Conservation (phyloP, 2,329 filamentous ascomycete species). For the Ramularia endophylla region DNA sequence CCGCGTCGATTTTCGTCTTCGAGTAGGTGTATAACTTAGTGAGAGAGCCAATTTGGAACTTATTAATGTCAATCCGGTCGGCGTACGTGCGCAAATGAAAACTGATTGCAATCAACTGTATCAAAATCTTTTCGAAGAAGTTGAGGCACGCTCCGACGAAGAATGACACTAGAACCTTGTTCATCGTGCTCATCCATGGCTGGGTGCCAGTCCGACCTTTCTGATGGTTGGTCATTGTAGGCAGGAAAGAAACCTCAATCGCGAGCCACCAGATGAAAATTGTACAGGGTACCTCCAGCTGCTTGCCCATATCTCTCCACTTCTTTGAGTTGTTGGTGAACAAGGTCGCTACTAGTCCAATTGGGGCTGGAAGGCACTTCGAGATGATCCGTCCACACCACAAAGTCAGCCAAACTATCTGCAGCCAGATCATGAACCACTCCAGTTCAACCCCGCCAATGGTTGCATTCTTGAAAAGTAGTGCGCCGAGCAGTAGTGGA, state of each 20-base stretch:
- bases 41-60: conserved; percentile 71
- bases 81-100: conserved; percentile 90
- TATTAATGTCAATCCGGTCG: conserved; percentile 85
- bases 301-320: conserved; percentile 81
- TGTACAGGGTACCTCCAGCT: conserved; percentile 77
- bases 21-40: conserved; percentile 61
- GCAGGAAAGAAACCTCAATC: conserved; percentile 77
- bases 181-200: conserved; percentile 68
- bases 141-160: conserved; percentile 77
- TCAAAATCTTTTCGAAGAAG: conserved; percentile 84
- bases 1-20: conserved; percentile 58
- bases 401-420: conserved; percentile 85
- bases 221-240: conserved; percentile 67
- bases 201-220: conserved; percentile 45
- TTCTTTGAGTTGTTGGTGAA: conserved; percentile 87
- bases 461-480: conserved; percentile 49
- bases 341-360: conserved; percentile 61
- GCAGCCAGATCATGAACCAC: conserved; percentile 95
- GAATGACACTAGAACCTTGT: conserved; percentile 81
- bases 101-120: conserved; percentile 88
- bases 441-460: conserved; percentile 70
- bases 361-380: conserved; percentile 57
- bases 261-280: conserved; percentile 91
- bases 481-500: conserved; percentile 59
- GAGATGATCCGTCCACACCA: conserved; percentile 67